Evolutionary conservation across 345 rosid genomes (phyloP), one percentile per base, ranked within the genome.

Genomic region (Noccaea bulbosa): DNA sequence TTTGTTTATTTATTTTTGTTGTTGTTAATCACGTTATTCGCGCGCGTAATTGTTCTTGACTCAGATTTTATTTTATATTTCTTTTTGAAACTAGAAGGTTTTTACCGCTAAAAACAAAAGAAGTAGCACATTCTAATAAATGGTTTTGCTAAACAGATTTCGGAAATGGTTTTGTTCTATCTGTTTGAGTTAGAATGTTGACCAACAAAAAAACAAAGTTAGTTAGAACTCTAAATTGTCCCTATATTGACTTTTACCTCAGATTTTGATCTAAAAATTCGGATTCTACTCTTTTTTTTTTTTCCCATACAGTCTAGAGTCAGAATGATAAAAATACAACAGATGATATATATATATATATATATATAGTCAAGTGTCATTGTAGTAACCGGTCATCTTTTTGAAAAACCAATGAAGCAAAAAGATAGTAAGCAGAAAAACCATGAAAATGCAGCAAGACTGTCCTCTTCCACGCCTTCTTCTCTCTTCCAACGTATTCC

Each of bases 361-460:
- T 30, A 3, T 24, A 22, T 4, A 27, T 27, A 27, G 4, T 64
- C 35, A 65, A 16, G 50, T 53, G 43, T 17, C 38, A 47, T 39
- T n/a, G 44, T 64, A 46, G 40, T 47, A 72, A 65, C 24, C 34
- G 0, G 9, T 47, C 14, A 73, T 33, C 67, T 60, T 59, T 58
- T 14, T 49, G 56, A 48, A 73, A 51, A 59, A 43, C 72, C 73
- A 74, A 60, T 74, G 78, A 74, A 67, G 62, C 22, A 66, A 20
- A 11, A 74, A 5, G 54, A 67, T 37, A 50, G 8, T 34, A 11
- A 74, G 68, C 4, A 74, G 20, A 43, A 67, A 58, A 40, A 43
- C 53, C 33, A 73, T 57, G 33, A 66, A 73, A 33, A 73, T 65
- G 72, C 72, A 73, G 47, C 67, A 73, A 73, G 77, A 49, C 48